These are phyloP conservation scores for Trichoderma aggressivum DNA, from an alignment of 2,329 filamentous ascomycete genomes.

Conservation along the genomic window DNA sequence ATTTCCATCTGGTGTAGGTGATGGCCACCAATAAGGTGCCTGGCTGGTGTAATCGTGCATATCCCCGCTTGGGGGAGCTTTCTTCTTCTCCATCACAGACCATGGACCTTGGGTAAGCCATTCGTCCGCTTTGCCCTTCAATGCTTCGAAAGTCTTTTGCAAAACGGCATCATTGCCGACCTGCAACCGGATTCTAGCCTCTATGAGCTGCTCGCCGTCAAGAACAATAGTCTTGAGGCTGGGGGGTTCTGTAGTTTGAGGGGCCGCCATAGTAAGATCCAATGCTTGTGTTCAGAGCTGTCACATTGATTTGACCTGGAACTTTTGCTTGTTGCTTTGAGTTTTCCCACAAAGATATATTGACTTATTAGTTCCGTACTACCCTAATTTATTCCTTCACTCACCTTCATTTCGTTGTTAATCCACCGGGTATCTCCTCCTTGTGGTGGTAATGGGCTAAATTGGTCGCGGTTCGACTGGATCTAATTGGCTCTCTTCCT, in stretches of 20 bases:
- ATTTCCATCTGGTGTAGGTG: not conserved
- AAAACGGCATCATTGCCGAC: not conserved
- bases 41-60: constrained; percentile 17
- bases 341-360: not conserved
- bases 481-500: not conserved
- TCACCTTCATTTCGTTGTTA: not conserved
- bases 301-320: not conserved
- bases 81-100: constrained; percentile 15
- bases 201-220: not conserved
- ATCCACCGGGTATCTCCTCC: not conserved
- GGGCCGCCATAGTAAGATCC: not conserved
- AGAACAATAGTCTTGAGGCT: constrained; percentile 9
- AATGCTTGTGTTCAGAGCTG: not conserved
- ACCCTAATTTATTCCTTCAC: not conserved
- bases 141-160: not conserved
- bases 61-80: constrained; percentile 8
- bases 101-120: constrained; percentile 15
- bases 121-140: not conserved
- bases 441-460: not conserved
- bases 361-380: not conserved
- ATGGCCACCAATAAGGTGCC: constrained; percentile 18
- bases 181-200: not conserved
- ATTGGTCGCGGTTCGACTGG: not conserved
- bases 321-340: not conserved
- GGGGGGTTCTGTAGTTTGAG: not conserved